These are phyloP conservation scores for Dendryphion nanum DNA, from an alignment of 2,329 filamentous ascomycete genomes.

Conservation along the genomic window DNA sequence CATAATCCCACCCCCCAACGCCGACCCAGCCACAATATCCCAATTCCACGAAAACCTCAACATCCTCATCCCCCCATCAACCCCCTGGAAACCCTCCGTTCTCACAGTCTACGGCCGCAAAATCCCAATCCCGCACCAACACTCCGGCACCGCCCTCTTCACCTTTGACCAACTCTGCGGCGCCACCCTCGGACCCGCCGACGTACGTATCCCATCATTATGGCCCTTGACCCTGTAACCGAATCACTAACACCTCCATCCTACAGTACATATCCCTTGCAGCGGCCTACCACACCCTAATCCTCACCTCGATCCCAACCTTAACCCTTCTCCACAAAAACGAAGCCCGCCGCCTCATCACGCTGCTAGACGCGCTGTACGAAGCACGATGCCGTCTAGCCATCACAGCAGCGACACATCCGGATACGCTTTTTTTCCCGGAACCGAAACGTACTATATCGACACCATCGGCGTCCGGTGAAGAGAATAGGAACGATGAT, in stretches of 20 bases:
- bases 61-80: slow-evolving; percentile 9
- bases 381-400: slow-evolving; percentile 77
- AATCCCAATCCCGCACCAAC: slow-evolving; percentile 58
- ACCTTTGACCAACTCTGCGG: slow-evolving; percentile 68
- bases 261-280: slow-evolving; percentile 82
- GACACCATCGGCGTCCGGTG: slow-evolving; percentile 4
- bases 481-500: slow-evolving; percentile 14
- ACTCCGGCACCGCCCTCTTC: slow-evolving; percentile 61
- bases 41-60: background rate
- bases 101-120: slow-evolving; percentile 63
- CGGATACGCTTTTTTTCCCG: slow-evolving; percentile 77
- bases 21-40: slow-evolving; percentile 13
- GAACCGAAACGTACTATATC: slow-evolving; percentile 40
- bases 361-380: slow-evolving; percentile 72
- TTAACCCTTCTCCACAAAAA: slow-evolving; percentile 71
- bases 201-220: too few species aligned
- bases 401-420: slow-evolving; percentile 61
- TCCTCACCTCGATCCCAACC: slow-evolving; percentile 68
- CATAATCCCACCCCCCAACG: slow-evolving; percentile 8
- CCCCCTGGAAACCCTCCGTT: slow-evolving; percentile 47
- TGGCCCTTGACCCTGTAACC: too few species aligned
- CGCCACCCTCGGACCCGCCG: slow-evolving; percentile 67
- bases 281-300: slow-evolving; percentile 75
- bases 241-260: too few species aligned
- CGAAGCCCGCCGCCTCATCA: slow-evolving; percentile 78